Base-by-base conservation (phyloP, 441 rosid genomes). In the Omphalea diandra region DNA sequence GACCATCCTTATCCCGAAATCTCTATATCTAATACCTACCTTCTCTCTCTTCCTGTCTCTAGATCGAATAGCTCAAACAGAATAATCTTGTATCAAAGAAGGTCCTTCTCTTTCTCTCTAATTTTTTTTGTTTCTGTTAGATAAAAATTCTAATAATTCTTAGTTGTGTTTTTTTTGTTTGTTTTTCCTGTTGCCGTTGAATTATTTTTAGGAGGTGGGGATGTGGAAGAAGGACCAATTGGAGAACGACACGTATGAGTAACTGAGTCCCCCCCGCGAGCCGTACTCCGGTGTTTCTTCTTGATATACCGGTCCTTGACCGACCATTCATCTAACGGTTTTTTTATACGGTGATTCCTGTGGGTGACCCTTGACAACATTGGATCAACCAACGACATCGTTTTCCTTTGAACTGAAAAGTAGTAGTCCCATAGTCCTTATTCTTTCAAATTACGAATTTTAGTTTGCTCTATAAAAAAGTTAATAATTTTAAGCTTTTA, bases 271-370 rank as follows among this genome's bases (percentile, higher is more conserved):
- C n/a, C 12, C 24, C n/a, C n/a, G 3, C 63, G 38, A 55, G 54
- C 49, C 27, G 36, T 33, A 43, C 40, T 24, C 73, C 71, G n/a
- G 56, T 63, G 72, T 57, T 46, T 44, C 56, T 67, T n/a, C 49
- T 53, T 7, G 52, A 49, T 64, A 63, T 43, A 41, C 84, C 74
- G 77, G 77, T 79, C 60, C 63, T 79, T 74, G 53, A 73, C 76
- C 70, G 74, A 78, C 83, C 74, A 50, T n/a, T 10, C 27, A 79
- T 82, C 80, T 0, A 67, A 79, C 82, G 85, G 84, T 70, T 40
- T 56, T 44, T n/a, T 56, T 66, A 7, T 33, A 18, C 67, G 64
- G 70, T 60, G 70, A 41, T 63, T n/a, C 35, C 55, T 20, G 52
- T 35, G 75, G 49, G 61, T 46, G 20, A 20, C 50, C 2, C 3